Evolutionary conservation across 78 protist species (phyloP), one percentile per base, ranked within the genome.

Genomic region (Chrysochromulina parva): DNA sequence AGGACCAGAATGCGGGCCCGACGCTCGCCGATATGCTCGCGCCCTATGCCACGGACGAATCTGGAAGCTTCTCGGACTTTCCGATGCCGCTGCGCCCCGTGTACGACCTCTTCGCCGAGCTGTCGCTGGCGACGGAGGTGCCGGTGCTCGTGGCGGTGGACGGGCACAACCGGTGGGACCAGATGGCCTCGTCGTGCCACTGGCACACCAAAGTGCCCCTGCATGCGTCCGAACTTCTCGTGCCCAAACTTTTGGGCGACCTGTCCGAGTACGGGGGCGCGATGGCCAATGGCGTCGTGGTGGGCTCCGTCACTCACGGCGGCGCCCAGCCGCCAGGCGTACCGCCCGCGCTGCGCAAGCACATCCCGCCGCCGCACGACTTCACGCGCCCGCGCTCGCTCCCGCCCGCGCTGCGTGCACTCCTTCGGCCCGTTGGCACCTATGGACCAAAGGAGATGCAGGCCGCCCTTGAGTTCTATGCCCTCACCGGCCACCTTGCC

Each of bases 71-170:
- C 20, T 6, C 38, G 78, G 78, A 69, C 24, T 14, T 69, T 11
- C 78, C 78, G 9, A 20, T 65, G n/a, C n/a, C 71, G 28, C 28
- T 20, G 71, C 71, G 71, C 28, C 71, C 71, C 10, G 71, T 65
- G 71, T 65, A 19, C 28, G 71, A 65, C 71, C 17, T 65, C 24
- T 20, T 65, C 71, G 71, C 9, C n/a, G 71, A 65, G 71, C 71
- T 65, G n/a, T 17, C 9, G 71, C 9, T 20, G 26, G 71, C 24
- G 71, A 65, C 71, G 28, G 71, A 65, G 71, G 24, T 65, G 71
- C 71, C 71, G 71, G 78, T 69, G 78, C 78, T 69, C 50, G 10
- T 69, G 24, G 78, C 50, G 54, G 78, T 69, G 50, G 78, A 69
- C 50, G 78, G 78, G 19, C 28, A 50, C 50, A 11, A 69, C 48